A percentile compares a stretch with the other conserved stretches of the same genome.
phyloP scores from a whole-genome alignment of 768 basidiomycete genomes.

The Hortiboletus flavorubellus region DNA sequence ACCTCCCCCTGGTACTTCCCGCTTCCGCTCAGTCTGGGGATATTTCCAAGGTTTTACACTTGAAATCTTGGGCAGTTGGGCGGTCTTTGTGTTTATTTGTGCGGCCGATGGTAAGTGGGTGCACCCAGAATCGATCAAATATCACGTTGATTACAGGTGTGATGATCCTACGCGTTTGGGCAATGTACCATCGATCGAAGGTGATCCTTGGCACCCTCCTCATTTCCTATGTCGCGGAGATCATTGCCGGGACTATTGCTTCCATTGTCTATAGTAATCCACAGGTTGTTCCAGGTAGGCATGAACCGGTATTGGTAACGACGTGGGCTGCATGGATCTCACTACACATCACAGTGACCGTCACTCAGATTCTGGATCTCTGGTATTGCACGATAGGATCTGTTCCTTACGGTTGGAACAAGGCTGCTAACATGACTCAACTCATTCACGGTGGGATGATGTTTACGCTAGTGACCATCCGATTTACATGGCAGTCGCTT shows the following conservation, averaged over 20 bases:
- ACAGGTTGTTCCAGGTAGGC: not conserved
- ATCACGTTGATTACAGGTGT: not conserved
- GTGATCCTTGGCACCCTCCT: constrained; percentile 1
- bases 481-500: constrained; percentile 2
- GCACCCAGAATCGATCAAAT: not conserved
- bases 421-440: not conserved
- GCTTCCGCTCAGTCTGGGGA: not conserved
- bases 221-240: not conserved
- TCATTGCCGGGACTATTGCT: not conserved
- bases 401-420: not conserved
- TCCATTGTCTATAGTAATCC: not conserved
- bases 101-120: not conserved
- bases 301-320: not conserved
- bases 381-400: not conserved
- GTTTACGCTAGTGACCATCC: not conserved
- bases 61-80: not conserved
- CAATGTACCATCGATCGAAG: constrained; percentile 13
- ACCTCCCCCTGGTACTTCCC: too few species aligned
- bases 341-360: not conserved
- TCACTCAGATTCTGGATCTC: not conserved
- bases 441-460: not conserved
- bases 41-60: not conserved
- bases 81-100: not conserved
- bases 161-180: constrained; percentile 8
- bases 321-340: not conserved